phyloP scores from a whole-genome alignment of 805 yeast genomes.

The Candida nitratophila region DNA sequence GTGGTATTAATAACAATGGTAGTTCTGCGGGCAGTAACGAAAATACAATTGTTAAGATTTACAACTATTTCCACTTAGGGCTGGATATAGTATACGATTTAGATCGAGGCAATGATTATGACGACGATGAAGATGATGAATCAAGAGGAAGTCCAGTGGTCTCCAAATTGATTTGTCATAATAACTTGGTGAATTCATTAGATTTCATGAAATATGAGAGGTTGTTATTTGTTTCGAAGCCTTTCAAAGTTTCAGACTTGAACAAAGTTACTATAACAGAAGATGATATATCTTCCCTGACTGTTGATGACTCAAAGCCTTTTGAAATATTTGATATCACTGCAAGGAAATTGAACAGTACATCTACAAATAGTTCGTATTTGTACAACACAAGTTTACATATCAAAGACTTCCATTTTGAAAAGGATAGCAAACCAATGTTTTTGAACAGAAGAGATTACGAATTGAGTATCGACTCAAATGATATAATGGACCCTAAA shows the following conservation, averaged over 20 bases:
- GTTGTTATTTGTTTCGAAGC: slow-evolving; percentile 24
- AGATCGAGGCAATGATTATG: slow-evolving; percentile 17
- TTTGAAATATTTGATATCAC: too few species aligned
- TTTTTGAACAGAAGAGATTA: slow-evolving; percentile 28
- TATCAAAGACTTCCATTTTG: not conserved
- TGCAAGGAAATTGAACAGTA: too few species aligned
- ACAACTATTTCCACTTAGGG: slow-evolving; percentile 50
- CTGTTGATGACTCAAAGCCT: too few species aligned
- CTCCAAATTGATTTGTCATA: slow-evolving; percentile 44
- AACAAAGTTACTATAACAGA: too few species aligned
- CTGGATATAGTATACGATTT: slow-evolving; percentile 46
- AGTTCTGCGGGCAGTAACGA: slow-evolving; percentile 3
- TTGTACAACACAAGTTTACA: not conserved
- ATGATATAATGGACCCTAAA: not conserved
- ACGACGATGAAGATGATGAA: not conserved
- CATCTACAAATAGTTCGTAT: too few species aligned
- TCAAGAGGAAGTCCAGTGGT: slow-evolving; percentile 14
- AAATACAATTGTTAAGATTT: slow-evolving; percentile 30
- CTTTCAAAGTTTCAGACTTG: not conserved
- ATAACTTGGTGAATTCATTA: slow-evolving; percentile 43
- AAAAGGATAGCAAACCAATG: slow-evolving; percentile 14
- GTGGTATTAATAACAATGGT: slow-evolving; percentile 8
- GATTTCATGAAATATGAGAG: slow-evolving; percentile 49
- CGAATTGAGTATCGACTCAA: slow-evolving; percentile 17
- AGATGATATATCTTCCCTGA: too few species aligned